A percentile compares a stretch with the other conserved stretches of the same genome.
phyloP scores from a whole-genome alignment of 441 rosid genomes.

The Jatropha podagrica region DNA sequence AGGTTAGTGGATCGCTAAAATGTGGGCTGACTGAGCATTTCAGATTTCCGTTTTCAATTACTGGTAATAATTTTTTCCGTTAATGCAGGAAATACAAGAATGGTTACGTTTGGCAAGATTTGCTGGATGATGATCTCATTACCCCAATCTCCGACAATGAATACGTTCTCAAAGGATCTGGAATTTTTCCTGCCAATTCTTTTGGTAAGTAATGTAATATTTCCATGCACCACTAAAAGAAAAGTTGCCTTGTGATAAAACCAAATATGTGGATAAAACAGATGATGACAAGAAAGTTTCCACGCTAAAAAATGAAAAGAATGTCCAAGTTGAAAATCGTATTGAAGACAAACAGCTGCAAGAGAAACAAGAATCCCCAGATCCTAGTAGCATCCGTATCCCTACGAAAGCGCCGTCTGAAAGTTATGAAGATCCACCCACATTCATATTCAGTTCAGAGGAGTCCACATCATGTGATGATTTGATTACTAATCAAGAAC shows the following conservation, averaged over 20 bases:
- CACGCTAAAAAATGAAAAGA: not conserved
- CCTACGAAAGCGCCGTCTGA: constrained; percentile 22
- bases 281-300: not conserved
- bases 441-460: constrained; percentile 36
- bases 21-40: too few species aligned
- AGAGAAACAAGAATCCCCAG: constrained; percentile 2
- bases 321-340: not conserved
- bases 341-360: constrained; percentile 21
- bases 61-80: too few species aligned
- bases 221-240: too few species aligned
- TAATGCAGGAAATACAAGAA: constrained; percentile 54
- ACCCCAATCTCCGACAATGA: constrained; percentile 70
- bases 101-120: constrained; percentile 82
- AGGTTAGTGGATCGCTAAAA: constrained; percentile 35
- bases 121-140: constrained; percentile 67
- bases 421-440: constrained; percentile 32
- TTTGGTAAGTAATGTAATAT: constrained; percentile 26
- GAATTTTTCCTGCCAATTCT: constrained; percentile 27
- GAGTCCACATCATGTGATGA: constrained; percentile 48
- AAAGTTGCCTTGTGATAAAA: too few species aligned
- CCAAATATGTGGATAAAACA: not conserved
- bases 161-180: constrained; percentile 75
- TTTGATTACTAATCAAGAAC: constrained; percentile 33
- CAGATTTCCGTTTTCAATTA: too few species aligned
- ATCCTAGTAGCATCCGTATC: not conserved